Conservation (phyloP, 306 rosid species). For the Dalbergia oliveri region DNA sequence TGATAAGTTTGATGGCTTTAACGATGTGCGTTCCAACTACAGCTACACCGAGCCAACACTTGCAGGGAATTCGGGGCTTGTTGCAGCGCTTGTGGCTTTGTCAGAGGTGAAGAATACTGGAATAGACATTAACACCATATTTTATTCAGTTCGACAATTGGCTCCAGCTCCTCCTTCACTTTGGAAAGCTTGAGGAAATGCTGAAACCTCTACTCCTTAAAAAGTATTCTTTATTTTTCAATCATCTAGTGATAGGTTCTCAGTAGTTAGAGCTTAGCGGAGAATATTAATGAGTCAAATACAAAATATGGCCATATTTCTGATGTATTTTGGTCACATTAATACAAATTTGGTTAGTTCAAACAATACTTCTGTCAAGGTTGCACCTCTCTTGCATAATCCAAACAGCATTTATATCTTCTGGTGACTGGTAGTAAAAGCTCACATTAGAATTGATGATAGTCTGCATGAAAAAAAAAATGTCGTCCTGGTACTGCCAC, state of each 20-base stretch:
- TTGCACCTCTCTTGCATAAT: not conserved
- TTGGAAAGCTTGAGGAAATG: too few species aligned
- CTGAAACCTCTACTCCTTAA: too few species aligned
- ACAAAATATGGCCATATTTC: not conserved
- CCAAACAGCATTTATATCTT: not conserved
- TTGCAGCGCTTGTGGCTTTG: slow-evolving; percentile 79
- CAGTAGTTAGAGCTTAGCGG: too few species aligned
- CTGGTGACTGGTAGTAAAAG: not conserved
- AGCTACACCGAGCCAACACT: slow-evolving; percentile 89
- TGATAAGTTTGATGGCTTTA: slow-evolving; percentile 79
- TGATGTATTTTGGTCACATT: too few species aligned
- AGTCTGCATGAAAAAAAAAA: too few species aligned
- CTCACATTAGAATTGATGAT: not conserved
- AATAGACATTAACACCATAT: slow-evolving; percentile 80
- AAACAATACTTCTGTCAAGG: not conserved
- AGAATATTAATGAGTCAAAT: too few species aligned
- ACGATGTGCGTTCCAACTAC: slow-evolving; percentile 81
- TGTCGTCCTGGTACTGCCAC: not conserved
- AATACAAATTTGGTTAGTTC: too few species aligned
- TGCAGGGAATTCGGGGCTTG: slow-evolving; percentile 88
- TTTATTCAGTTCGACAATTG: slow-evolving; percentile 84
- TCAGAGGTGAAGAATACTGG: slow-evolving; percentile 65
- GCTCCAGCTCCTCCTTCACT: slow-evolving; percentile 88
- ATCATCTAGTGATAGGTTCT: too few species aligned
- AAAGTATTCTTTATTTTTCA: too few species aligned